Evolutionary conservation across 352 stramenopile genomes (phyloP).

Genomic region (Phytophthora foliorum): DNA sequence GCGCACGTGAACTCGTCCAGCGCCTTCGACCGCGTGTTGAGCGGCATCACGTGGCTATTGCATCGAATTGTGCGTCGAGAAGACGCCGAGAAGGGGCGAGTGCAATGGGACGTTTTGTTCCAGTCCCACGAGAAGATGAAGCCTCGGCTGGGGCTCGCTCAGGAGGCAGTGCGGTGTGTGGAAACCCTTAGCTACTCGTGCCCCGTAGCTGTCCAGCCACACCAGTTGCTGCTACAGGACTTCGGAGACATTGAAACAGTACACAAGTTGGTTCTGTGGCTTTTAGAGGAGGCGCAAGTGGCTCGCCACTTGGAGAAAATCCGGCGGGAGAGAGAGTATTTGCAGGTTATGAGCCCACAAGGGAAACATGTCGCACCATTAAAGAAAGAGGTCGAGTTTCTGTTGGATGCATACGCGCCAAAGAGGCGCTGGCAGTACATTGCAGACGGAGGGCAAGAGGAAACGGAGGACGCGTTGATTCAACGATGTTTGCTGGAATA

Average conservation of each 20-base stretch:
- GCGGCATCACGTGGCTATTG: constrained; percentile 68
- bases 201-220: constrained; percentile 60
- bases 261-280: constrained; percentile 57
- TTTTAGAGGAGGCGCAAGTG: constrained; percentile 52
- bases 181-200: constrained; percentile 45
- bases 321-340: constrained; percentile 38
- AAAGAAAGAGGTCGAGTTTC: constrained; percentile 54
- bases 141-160: constrained; percentile 69
- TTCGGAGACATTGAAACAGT: constrained; percentile 77
- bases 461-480: constrained; percentile 74
- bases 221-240: constrained; percentile 83
- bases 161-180: constrained; percentile 63
- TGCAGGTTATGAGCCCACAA: constrained; percentile 33
- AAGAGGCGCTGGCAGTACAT: constrained; percentile 58
- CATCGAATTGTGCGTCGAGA: constrained; percentile 67
- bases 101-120: constrained; percentile 77
- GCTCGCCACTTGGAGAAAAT: constrained; percentile 52
- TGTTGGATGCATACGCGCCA: constrained; percentile 52
- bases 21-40: constrained; percentile 73
- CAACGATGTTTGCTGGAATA: constrained; percentile 88
- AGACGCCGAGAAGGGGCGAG: constrained; percentile 44
- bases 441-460: constrained; percentile 29
- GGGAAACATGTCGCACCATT: constrained; percentile 22
- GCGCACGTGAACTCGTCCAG: constrained; percentile 50
- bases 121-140: constrained; percentile 76